Conservation (phyloP, 805 yeast genomes). For the Candida quercuum region DNA sequence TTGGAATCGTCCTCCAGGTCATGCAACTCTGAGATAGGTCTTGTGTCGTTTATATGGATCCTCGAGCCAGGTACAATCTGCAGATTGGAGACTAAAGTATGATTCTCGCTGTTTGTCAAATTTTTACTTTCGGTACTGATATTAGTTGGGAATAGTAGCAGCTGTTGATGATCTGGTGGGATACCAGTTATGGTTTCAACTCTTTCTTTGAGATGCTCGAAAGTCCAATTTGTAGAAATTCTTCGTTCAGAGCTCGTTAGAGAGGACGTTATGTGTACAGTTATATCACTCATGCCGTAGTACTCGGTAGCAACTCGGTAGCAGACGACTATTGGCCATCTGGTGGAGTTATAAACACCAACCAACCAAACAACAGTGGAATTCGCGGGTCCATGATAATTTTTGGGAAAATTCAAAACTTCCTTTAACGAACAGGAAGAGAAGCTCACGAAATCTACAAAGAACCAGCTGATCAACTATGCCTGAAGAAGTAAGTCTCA, state of each 20-base stretch:
- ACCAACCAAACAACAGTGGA: too few relatives aligned
- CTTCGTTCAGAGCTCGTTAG: conserved; percentile 67
- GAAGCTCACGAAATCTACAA: too few relatives aligned
- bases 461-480: neutral
- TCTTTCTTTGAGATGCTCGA: conserved; percentile 44
- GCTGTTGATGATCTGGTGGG: conserved; percentile 48
- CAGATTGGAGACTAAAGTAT: conserved; percentile 6
- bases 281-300: conserved; percentile 35
- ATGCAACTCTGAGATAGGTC: conserved; percentile 46
- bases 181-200: conserved; percentile 75
- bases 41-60: conserved; percentile 52
- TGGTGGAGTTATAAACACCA: too few relatives aligned
- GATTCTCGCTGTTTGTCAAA: conserved; percentile 16
- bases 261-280: conserved; percentile 55
- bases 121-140: conserved; percentile 24
- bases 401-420: too few relatives aligned
- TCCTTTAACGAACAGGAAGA: too few relatives aligned
- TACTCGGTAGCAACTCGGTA: neutral
- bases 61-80: conserved; percentile 36
- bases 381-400: too few relatives aligned
- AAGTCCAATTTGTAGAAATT: conserved; percentile 56
- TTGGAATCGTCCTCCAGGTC: conserved; percentile 30
- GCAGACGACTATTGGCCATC: neutral
- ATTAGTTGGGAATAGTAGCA: conserved; percentile 39
- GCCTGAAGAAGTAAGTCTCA: conserved; percentile 5